These are phyloP conservation scores for Climacium dendroides DNA, from an alignment of 225 moss, liverwort and hornwort species.

Conservation along the genomic window DNA sequence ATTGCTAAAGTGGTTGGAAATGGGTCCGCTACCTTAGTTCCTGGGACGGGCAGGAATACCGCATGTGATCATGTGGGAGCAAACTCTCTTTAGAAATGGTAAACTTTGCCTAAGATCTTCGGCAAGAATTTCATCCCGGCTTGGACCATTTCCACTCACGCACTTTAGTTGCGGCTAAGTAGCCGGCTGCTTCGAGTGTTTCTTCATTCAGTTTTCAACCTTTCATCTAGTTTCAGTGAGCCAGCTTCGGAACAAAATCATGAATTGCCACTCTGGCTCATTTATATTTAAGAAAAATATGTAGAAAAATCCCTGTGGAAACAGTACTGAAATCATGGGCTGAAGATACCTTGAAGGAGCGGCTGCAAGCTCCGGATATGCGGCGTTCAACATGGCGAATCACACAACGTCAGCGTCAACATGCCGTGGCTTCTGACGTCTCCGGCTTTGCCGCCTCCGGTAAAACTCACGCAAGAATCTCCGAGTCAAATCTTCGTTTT, in stretches of 20 bases:
- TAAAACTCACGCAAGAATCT: not conserved
- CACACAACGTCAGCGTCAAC: not conserved
- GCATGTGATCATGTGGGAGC: not conserved
- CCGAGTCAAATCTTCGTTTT: too few species aligned
- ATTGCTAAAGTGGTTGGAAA: too few species aligned
- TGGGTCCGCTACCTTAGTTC: too few species aligned
- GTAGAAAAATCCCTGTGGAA: too few species aligned
- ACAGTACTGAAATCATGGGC: not conserved
- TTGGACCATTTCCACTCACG: not conserved
- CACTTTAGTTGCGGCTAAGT: not conserved
- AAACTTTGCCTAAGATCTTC: not conserved
- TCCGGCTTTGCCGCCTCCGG: not conserved
- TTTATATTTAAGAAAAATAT: too few species aligned
- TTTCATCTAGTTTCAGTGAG: not conserved
- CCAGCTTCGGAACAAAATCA: not conserved
- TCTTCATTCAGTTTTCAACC: not conserved
- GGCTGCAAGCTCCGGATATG: not conserved
- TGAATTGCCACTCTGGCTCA: not conserved
- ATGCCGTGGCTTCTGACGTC: not conserved
- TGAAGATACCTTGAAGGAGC: not conserved
- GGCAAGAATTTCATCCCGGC: not conserved
- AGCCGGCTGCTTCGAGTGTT: not conserved
- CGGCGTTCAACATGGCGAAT: not conserved
- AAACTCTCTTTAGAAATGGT: not conserved
- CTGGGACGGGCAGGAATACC: not conserved